Conservation (phyloP, 108 stramenopile species). For the Nitzschia inconspicua region DNA sequence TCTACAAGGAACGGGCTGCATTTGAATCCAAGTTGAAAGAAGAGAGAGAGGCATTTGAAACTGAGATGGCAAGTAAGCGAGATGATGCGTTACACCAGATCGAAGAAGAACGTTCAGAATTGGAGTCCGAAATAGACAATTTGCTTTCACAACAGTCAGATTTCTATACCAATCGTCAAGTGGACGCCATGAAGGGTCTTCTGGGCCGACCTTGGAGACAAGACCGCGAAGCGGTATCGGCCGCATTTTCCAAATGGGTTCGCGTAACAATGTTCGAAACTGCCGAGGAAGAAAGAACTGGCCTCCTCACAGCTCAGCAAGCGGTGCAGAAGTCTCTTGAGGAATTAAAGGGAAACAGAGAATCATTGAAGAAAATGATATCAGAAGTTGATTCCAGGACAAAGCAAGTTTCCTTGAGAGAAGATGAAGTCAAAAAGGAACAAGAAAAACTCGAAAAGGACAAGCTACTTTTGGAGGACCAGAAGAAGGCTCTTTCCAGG, state of each 20-base stretch:
- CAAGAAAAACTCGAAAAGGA: no score
- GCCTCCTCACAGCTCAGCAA: slow-evolving; percentile 10
- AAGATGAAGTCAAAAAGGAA: no score
- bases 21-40: slow-evolving; percentile 10
- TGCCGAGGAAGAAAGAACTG: slow-evolving; percentile 12
- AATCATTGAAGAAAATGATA: slow-evolving; percentile 19
- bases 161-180: slow-evolving; percentile 12
- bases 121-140: slow-evolving; percentile 12
- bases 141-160: background rate
- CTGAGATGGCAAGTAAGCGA: slow-evolving; percentile 15
- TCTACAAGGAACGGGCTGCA: slow-evolving; percentile 1
- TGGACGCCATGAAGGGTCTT: slow-evolving; percentile 22
- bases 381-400: slow-evolving; percentile 10
- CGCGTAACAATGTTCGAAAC: slow-evolving; percentile 43
- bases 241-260: slow-evolving; percentile 49
- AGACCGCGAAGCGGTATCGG: slow-evolving; percentile 40
- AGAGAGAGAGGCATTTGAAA: slow-evolving; percentile 10
- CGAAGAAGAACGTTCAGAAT: background rate
- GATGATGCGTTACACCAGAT: slow-evolving; percentile 6
- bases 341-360: slow-evolving; percentile 19
- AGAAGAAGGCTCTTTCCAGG: background rate
- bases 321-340: slow-evolving; percentile 11
- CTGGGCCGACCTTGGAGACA: slow-evolving; percentile 28
- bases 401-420: slow-evolving; percentile 12
- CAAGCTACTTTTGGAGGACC: background rate